Evolutionary conservation across 2,329 filamentous ascomycete species (phyloP), one percentile per base, ranked within the genome.

Genomic region (Sporothrix globosa): DNA sequence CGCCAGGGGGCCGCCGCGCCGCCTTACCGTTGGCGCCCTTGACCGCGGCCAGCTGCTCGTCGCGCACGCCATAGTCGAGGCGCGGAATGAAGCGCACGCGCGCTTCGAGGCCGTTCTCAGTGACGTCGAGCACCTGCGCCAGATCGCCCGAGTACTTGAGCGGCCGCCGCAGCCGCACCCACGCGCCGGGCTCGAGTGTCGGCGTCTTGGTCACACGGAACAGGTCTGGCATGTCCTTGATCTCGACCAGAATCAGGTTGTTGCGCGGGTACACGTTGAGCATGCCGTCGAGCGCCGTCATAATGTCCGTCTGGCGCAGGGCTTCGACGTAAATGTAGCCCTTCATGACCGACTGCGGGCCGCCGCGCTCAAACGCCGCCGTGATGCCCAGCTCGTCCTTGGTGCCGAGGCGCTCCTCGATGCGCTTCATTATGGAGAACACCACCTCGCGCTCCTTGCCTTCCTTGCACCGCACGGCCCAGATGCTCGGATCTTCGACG

Each of bases 191-290:
- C 75, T 96, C 89, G 46, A 99, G 84, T 34, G 90, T 89, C 63
- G 93, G 92, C 2, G 91, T 95, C 82, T 97, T 97, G 72, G 89
- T 90, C 39, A 97, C 92, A 67, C 93, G 89, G 21, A 99, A 85
- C n/a, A 99, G 86, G 80, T 98, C 96, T 1, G 96, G 95, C 90
- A 97, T 97, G 80, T 99, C 96, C 79, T 97, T 97, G 76, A 98
- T 93, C 65, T 96, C 92, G 54, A 99, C 93, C 67, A 98, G 84
- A 58, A 94, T 88, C 82, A 96, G 90, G 80, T 93, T 96, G 39
- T 88, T 91, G 70, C 93, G 89, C 69, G 95, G 92, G 79, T 97
- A 99, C 50, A 97, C 91, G 77, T 97, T 93, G 72, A 92, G 87
- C 77, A 99, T 88, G 54, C 90, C 92, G 73, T 97, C 92, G 54